Conservation (phyloP, 257 asterid genomes). For the Nicotiana sylvestris region DNA sequence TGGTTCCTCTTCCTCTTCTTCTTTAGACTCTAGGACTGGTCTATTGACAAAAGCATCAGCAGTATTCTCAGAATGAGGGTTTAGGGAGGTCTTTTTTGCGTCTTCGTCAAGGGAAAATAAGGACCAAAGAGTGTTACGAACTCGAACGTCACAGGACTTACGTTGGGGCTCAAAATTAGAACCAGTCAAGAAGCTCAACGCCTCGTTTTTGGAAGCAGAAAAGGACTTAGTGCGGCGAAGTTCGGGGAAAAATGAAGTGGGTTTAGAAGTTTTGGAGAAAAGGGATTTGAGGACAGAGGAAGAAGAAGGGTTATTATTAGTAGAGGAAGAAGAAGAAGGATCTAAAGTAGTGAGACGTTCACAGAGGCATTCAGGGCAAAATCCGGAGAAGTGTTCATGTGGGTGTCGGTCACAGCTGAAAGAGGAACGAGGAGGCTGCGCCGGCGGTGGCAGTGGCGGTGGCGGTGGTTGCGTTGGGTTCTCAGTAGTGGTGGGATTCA, state of each 20-base stretch:
- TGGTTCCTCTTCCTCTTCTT: constrained; percentile 23
- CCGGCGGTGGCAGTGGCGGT: constrained; percentile 33
- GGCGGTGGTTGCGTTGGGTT: constrained; percentile 84
- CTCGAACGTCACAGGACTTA: constrained; percentile 89
- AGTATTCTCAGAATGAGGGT: constrained; percentile 12
- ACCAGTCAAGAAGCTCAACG: constrained; percentile 36
- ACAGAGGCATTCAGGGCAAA: constrained; percentile 88
- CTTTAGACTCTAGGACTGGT: constrained; percentile 24
- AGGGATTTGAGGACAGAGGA: constrained; percentile 66
- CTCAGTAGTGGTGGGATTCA: constrained; percentile 66
- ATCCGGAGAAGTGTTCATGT: constrained; percentile 67
- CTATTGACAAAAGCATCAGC: constrained; percentile 17
- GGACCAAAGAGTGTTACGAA: constrained; percentile 52
- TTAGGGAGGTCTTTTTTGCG: constrained; percentile 15
- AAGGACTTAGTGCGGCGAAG: constrained; percentile 82
- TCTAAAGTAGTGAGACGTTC: constrained; percentile 81
- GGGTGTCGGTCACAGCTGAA: constrained; percentile 92
- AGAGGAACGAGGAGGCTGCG: constrained; percentile 88
- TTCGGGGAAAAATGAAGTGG: constrained; percentile 54
- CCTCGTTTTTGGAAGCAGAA: constrained; percentile 83
- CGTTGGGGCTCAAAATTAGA: constrained; percentile 67
- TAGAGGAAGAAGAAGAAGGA: constrained; percentile 52
- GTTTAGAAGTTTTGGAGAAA: constrained; percentile 40
- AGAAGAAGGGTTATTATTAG: constrained; percentile 43
- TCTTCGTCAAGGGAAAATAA: constrained; percentile 55